phyloP scores from a whole-genome alignment of 148 eudicot species.

The Spergularia bocconei region DNA sequence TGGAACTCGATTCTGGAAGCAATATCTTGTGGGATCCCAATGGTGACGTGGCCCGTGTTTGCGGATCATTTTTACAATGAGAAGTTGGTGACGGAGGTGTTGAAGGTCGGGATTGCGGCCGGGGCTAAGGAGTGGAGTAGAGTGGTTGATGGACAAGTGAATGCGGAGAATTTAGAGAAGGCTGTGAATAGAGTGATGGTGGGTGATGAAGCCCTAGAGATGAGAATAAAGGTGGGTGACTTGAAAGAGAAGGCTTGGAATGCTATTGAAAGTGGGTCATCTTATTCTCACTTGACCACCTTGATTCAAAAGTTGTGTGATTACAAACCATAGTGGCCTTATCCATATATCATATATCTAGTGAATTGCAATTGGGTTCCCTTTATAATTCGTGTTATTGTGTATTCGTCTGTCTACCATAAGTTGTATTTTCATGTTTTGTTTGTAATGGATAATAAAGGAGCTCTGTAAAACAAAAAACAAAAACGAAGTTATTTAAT shows the following conservation, averaged over 20 bases:
- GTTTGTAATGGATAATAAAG: too few relatives aligned
- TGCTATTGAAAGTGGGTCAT: neutral
- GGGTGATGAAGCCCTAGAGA: constrained; percentile 13
- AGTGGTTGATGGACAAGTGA: constrained; percentile 8
- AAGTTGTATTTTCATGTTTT: too few relatives aligned
- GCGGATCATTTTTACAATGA: constrained; percentile 34
- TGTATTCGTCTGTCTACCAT: too few relatives aligned
- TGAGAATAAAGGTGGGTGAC: neutral
- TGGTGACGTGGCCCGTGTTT: constrained; percentile 28
- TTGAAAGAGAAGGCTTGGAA: constrained; percentile 9
- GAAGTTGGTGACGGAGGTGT: constrained; percentile 11
- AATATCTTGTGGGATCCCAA: constrained; percentile 7
- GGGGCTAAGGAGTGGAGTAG: constrained; percentile 29
- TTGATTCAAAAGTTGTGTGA: neutral
- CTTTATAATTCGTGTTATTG: too few relatives aligned
- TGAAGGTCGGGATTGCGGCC: constrained; percentile 36
- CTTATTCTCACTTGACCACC: neutral
- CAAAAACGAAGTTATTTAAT: too few relatives aligned
- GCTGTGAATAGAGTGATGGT: constrained; percentile 14
- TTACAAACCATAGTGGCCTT: neutral
- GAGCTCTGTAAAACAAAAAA: too few relatives aligned
- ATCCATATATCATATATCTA: too few relatives aligned
- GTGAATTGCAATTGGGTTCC: too few relatives aligned
- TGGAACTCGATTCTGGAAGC: constrained; percentile 30
- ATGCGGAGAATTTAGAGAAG: neutral